Conservation (phyloP, 2,329 filamentous ascomycete genomes). For the Penicillium italicum region DNA sequence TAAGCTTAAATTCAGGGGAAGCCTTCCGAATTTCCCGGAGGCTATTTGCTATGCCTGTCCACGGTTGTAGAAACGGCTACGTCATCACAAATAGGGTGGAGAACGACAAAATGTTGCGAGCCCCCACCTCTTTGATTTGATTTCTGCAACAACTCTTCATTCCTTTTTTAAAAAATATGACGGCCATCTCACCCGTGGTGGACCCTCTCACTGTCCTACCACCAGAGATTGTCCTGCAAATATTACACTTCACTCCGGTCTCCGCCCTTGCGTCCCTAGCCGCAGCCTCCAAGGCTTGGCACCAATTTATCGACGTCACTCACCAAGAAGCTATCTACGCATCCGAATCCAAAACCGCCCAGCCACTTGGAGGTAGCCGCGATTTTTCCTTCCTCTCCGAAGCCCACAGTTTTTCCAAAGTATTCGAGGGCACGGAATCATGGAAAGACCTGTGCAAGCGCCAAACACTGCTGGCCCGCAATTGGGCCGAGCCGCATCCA, state of each 20-base stretch:
- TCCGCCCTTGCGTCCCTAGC: conserved; percentile 38
- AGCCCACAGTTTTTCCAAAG: conserved; percentile 30
- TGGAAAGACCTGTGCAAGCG: conserved; percentile 48
- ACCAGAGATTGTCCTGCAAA: conserved; percentile 41
- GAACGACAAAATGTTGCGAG: conserved; percentile 7
- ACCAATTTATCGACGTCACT: conserved; percentile 42
- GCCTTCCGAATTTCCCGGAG: neutral
- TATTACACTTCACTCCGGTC: conserved; percentile 39
- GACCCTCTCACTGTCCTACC: conserved; percentile 35
- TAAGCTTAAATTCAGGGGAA: neutral
- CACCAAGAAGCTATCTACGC: conserved; percentile 45
- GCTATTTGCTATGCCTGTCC: neutral
- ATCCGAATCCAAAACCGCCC: conserved; percentile 30
- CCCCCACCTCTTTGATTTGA: neutral
- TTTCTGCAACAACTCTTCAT: conserved; percentile 3
- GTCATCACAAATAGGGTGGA: conserved; percentile 6
- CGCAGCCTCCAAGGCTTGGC: conserved; percentile 37
- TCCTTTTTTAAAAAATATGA: conserved; percentile 15
- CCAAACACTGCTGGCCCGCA: conserved; percentile 38
- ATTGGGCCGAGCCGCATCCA: conserved; percentile 38
- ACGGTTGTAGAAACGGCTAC: neutral
- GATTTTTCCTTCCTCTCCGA: conserved; percentile 32
- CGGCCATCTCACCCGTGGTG: conserved; percentile 3
- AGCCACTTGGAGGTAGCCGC: conserved; percentile 24
- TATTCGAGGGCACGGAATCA: conserved; percentile 34